Percentiles rank a stretch among this genome's conserved stretches.
Evolutionary conservation across 345 rosid genomes (phyloP).

Genomic region (Hirschfeldia incana): DNA sequence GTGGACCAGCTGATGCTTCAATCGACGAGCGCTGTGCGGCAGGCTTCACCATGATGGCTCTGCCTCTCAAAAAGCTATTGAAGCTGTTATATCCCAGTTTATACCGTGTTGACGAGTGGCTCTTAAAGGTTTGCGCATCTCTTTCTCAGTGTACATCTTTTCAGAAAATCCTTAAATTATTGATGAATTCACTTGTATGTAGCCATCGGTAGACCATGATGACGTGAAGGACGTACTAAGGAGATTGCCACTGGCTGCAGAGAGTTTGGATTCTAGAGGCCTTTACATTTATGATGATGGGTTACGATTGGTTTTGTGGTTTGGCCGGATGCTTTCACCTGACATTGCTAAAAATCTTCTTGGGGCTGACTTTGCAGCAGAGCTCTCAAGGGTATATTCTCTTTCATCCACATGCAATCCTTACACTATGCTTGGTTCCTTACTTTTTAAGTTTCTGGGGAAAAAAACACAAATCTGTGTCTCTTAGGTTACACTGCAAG

Average conservation of each 20-base stretch:
- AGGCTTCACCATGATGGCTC: slow-evolving; percentile 92
- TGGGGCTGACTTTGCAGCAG: slow-evolving; percentile 84
- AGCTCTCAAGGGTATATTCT: slow-evolving; percentile 76
- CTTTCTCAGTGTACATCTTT: background rate
- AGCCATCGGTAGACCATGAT: slow-evolving; percentile 55
- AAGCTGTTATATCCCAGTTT: slow-evolving; percentile 87
- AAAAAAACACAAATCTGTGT: background rate
- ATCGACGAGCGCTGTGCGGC: slow-evolving; percentile 97
- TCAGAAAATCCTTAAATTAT: slow-evolving; percentile 1
- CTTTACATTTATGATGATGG: slow-evolving; percentile 92
- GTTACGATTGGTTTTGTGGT: slow-evolving; percentile 81
- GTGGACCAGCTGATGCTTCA: slow-evolving; percentile 83
- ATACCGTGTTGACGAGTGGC: slow-evolving; percentile 81
- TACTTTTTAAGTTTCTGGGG: no score
- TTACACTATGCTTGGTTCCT: no score
- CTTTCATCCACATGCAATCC: background rate
- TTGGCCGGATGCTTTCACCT: slow-evolving; percentile 95
- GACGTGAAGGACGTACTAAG: slow-evolving; percentile 44
- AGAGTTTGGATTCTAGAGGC: slow-evolving; percentile 91
- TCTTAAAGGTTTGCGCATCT: slow-evolving; percentile 56
- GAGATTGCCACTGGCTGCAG: slow-evolving; percentile 73
- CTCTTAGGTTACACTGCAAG: slow-evolving; percentile 62
- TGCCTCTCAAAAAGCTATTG: slow-evolving; percentile 82
- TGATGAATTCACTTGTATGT: slow-evolving; percentile 39
- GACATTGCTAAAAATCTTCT: slow-evolving; percentile 77